Base-by-base conservation (phyloP, 345 rosid genomes). In the Corchorus capsularis region DNA sequence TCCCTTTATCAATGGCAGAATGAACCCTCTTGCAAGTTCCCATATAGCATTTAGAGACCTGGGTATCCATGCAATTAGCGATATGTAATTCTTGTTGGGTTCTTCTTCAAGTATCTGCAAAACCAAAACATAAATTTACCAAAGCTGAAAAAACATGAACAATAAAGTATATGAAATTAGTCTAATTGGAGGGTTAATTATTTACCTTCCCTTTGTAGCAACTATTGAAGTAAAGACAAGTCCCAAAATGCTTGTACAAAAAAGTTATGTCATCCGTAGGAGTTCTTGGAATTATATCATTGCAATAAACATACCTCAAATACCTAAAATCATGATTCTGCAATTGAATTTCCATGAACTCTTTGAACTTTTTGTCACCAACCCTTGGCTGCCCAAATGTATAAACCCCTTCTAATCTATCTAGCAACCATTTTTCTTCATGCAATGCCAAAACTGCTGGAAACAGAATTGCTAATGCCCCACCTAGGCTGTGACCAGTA, bases 301-400 rank as follows among this genome's bases (percentile, higher is more conserved):
- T 67, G 71, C 41, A 67, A 27, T 67, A 67, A 67, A 67, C 71
- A 22, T 37, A 1, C 68, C 94, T 90, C 81, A 75, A 49, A 72
- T 92, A 89, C 77, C 78, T 84, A 63, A 88, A 77, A 8, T 46
- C 75, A 50, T 90, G 46, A 6, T 69, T 47, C 10, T 7, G 7
- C 61, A 92, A 17, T 63, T 82, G 77, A 2, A 46, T 67, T 22
- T 83, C 81, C 97, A 88, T 87, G 66, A 79, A 91, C 20, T 54
- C 80, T 54, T 79, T 87, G 70, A 89, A 91, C 27, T 73, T 80
- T 17, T 66, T 81, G 47, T 93, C 91, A 0, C 97, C 94, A 39
- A 92, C 83, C 67, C 91, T 88, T 2, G 97, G 97, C 64, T 92
- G 97, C 75, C 95, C 97, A 65, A 82, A 92, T 4, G 95, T 87